Conservation (phyloP, 2,329 filamentous ascomycete species). For the Alternaria ethzedia region DNA sequence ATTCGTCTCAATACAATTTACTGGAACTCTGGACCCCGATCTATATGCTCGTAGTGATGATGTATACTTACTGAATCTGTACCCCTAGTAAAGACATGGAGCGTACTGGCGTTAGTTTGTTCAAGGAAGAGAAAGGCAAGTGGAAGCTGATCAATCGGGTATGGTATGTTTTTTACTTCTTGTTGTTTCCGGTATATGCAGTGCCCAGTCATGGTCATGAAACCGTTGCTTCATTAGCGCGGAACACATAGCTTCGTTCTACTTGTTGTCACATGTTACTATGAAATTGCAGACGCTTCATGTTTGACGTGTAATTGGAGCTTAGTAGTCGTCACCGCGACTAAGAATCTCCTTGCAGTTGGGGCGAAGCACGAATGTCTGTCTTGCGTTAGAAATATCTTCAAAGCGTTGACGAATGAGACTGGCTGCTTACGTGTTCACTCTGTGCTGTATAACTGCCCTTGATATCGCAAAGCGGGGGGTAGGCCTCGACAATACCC, state of each 20-base stretch:
- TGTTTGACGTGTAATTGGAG: not conserved
- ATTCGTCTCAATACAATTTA: conserved; percentile 36
- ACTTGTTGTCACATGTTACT: not conserved
- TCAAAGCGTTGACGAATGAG: not conserved
- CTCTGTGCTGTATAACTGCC: conserved; percentile 94
- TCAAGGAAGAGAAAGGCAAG: not conserved
- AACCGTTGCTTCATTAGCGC: not conserved
- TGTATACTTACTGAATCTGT: not conserved
- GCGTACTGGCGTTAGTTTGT: not conserved
- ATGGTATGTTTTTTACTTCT: not conserved
- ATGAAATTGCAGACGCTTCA: not conserved
- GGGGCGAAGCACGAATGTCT: conserved; percentile 48
- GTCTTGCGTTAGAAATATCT: conserved; percentile 14
- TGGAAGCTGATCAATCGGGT: not conserved
- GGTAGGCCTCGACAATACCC: conserved; percentile 89
- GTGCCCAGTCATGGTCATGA: not conserved
- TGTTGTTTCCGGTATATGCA: not conserved
- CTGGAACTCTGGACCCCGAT: not conserved
- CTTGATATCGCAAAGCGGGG: conserved; percentile 88
- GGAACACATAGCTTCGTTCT: not conserved
- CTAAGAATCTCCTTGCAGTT: conserved; percentile 84
- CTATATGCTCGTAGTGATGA: not conserved
- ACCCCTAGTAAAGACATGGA: not conserved
- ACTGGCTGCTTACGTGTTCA: conserved; percentile 79
- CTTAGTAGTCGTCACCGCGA: conserved; percentile 81